Evolutionary conservation across 495 filamentous ascomycete genomes (phyloP).

Genomic region (Letharia columbiana): DNA sequence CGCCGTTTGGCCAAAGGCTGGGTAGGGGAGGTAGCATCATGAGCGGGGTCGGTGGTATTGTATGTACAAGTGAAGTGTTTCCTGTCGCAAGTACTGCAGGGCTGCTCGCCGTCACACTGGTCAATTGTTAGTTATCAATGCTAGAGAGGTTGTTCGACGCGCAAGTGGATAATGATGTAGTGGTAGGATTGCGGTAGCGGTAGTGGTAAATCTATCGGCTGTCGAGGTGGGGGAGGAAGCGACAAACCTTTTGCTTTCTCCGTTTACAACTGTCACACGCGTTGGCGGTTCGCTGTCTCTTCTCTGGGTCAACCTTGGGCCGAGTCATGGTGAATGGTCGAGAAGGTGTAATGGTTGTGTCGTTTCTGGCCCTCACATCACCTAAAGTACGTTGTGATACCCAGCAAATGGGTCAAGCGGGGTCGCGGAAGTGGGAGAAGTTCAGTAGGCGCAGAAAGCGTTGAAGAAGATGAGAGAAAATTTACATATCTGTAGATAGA

Average conservation of each 20-base stretch:
- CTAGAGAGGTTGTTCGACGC: not conserved
- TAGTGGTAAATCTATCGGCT: not conserved
- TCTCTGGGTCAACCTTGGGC: constrained; percentile 55
- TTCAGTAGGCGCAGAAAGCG: not conserved
- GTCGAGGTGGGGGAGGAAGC: constrained; percentile 8
- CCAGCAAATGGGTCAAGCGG: not conserved
- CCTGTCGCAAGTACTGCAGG: constrained; percentile 13
- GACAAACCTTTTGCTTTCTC: constrained; percentile 64
- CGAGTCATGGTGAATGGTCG: constrained; percentile 40
- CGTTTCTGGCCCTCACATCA: not conserved
- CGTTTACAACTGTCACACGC: constrained; percentile 74
- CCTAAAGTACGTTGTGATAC: not conserved
- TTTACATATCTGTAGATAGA: not conserved
- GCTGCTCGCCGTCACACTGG: constrained; percentile 10
- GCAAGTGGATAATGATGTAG: not conserved
- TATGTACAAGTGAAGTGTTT: constrained; percentile 12
- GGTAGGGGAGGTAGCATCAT: not conserved
- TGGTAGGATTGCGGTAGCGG: not conserved
- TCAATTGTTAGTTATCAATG: not conserved
- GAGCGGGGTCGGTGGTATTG: not conserved
- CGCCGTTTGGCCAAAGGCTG: constrained; percentile 9
- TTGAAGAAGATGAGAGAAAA: not conserved
- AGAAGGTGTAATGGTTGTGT: not conserved
- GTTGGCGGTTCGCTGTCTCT: constrained; percentile 54
- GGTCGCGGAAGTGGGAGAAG: not conserved